phyloP scores from a whole-genome alignment of 768 basidiomycete species.

The Suillus ampliporus region DNA sequence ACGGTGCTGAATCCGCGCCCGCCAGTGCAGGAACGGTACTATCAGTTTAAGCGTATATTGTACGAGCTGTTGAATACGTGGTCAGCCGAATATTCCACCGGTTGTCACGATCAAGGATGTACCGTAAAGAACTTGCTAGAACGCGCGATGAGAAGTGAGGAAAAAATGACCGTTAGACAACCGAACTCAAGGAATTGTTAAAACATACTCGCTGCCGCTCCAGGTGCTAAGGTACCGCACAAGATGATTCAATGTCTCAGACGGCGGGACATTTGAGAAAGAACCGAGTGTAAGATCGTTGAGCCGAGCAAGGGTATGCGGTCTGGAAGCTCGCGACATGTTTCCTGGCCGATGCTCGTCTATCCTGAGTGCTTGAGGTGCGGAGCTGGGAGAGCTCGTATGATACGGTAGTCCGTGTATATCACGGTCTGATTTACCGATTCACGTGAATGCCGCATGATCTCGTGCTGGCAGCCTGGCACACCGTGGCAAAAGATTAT shows the following conservation, averaged over 20 bases:
- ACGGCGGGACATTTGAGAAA: constrained; percentile 62
- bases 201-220: constrained; percentile 85
- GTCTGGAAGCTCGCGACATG: constrained; percentile 60
- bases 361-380: not conserved
- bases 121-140: constrained; percentile 80
- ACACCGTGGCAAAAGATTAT: constrained; percentile 4
- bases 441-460: not conserved
- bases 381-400: not conserved
- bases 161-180: constrained; percentile 14
- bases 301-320: constrained; percentile 51
- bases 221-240: constrained; percentile 81
- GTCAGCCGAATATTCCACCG: constrained; percentile 9
- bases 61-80: constrained; percentile 54
- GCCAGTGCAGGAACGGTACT: constrained; percentile 65
- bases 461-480: not conserved
- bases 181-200: constrained; percentile 13
- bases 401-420: not conserved
- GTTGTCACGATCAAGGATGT: not conserved
- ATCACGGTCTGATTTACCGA: too few relatives aligned
- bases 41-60: constrained; percentile 77
- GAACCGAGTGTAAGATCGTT: constrained; percentile 69
- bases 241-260: constrained; percentile 72
- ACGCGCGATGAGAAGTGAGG: constrained; percentile 6
- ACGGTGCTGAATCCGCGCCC: constrained; percentile 71
- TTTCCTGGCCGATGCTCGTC: not conserved